A percentile compares a stretch with the other conserved stretches of the same genome.
phyloP scores from a whole-genome alignment of 2,329 filamentous ascomycete genomes.

The Phoma herbarum region DNA sequence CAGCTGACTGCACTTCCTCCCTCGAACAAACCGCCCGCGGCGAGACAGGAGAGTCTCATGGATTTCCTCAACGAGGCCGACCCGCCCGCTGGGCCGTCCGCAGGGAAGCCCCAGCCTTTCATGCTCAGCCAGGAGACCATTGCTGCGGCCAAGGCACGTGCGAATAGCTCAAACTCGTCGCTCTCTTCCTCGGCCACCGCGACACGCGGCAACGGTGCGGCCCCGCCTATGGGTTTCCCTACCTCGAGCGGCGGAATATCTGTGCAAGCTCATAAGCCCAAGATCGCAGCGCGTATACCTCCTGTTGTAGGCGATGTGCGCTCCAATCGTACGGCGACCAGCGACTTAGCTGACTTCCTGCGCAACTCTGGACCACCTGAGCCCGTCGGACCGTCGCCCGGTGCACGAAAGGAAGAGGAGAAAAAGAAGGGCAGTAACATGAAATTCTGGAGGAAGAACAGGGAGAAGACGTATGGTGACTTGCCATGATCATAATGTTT shows the following conservation, averaged over 20 bases:
- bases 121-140: constrained; percentile 44
- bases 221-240: constrained; percentile 25
- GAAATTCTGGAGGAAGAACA: constrained; percentile 48
- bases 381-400: constrained; percentile 25
- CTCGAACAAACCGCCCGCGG: constrained; percentile 30
- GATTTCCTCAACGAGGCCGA: constrained; percentile 77
- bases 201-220: constrained; percentile 25
- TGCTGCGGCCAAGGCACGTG: constrained; percentile 45
- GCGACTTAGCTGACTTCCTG: constrained; percentile 56
- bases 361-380: constrained; percentile 53
- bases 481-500: constrained; percentile 22
- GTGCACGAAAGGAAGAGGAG: constrained; percentile 40
- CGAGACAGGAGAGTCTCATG: constrained; percentile 66
- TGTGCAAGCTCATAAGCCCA: constrained; percentile 38
- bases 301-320: constrained; percentile 34
- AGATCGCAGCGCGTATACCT: constrained; percentile 40
- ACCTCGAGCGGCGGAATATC: constrained; percentile 30
- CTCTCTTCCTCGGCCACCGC: constrained; percentile 28
- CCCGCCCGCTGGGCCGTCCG: constrained; percentile 64
- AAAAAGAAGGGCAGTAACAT: constrained; percentile 38
- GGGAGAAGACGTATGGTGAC: constrained; percentile 35
- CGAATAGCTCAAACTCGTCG: constrained; percentile 29
- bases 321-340: constrained; percentile 43
- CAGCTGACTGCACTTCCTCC: constrained; percentile 58
- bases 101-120: constrained; percentile 45